Conservation (phyloP, 495 filamentous ascomycete species). For the Rostrohypoxylon terebratum region DNA sequence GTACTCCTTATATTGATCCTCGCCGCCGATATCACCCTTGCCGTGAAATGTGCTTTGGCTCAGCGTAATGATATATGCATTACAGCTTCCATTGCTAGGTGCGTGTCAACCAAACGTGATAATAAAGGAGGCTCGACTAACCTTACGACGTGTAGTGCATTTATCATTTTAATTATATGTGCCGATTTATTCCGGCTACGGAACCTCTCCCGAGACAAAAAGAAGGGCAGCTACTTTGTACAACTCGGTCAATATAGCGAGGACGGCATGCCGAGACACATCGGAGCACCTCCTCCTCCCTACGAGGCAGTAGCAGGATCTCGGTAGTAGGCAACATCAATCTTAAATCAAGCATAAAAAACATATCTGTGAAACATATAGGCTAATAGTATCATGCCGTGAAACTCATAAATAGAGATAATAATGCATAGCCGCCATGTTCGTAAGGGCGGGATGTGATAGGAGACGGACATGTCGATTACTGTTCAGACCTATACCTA, state of each 20-base stretch:
- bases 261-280: not conserved
- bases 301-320: slow-evolving; percentile 13
- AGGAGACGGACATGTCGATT: too few relatives aligned
- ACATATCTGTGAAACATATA: not conserved
- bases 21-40: slow-evolving; percentile 20
- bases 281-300: slow-evolving; percentile 22
- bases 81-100: slow-evolving; percentile 7
- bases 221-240: slow-evolving; percentile 17
- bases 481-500: too few relatives aligned
- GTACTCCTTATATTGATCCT: slow-evolving; percentile 2
- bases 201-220: not conserved
- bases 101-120: not conserved
- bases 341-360: not conserved
- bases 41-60: slow-evolving; percentile 1
- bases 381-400: not conserved
- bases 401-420: not conserved
- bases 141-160: not conserved
- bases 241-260: slow-evolving; percentile 3
- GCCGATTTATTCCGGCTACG: slow-evolving; percentile 14
- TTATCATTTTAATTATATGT: slow-evolving; percentile 7
- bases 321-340: not conserved
- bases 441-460: too few relatives aligned
- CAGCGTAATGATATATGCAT: not conserved
- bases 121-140: not conserved
- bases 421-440: not conserved